Evolutionary conservation across 2,329 filamentous ascomycete species (phyloP).

Genomic region (Pseudocercospora fuligena): DNA sequence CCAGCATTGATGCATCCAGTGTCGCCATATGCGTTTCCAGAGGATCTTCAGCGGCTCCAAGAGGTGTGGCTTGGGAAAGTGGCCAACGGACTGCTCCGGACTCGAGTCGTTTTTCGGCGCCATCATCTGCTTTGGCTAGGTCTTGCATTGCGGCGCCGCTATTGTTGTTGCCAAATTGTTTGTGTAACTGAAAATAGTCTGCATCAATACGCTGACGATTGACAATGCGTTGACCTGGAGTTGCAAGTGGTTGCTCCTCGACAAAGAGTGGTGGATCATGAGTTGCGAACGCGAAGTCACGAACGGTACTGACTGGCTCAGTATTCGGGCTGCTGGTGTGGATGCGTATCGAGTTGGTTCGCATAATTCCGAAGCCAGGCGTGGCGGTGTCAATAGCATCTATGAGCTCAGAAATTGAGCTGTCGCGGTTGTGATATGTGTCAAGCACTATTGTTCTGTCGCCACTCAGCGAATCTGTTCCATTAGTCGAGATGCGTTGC

Average conservation of each 20-base stretch:
- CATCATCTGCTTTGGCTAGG: slow-evolving; percentile 6
- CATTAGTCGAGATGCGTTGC: slow-evolving; percentile 25
- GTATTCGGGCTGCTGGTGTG: not conserved
- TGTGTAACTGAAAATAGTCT: slow-evolving; percentile 16
- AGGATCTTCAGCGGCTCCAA: slow-evolving; percentile 5
- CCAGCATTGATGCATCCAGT: not conserved
- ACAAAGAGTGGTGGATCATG: not conserved
- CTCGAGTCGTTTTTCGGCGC: slow-evolving; percentile 7
- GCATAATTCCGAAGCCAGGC: slow-evolving; percentile 23
- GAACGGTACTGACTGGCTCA: not conserved
- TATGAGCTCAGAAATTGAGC: slow-evolving; percentile 43
- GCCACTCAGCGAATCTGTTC: slow-evolving; percentile 12
- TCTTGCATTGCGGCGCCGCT: not conserved
- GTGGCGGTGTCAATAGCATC: slow-evolving; percentile 44
- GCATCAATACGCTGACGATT: slow-evolving; percentile 21
- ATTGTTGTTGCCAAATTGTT: slow-evolving; percentile 10
- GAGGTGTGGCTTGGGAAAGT: slow-evolving; percentile 3
- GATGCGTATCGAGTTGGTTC: slow-evolving; percentile 34
- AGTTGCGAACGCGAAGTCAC: slow-evolving; percentile 6
- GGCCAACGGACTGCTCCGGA: slow-evolving; percentile 4
- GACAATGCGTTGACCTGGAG: slow-evolving; percentile 35
- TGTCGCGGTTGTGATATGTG: slow-evolving; percentile 36
- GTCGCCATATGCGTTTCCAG: not conserved
- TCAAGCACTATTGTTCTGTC: slow-evolving; percentile 36
- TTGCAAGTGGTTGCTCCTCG: not conserved